Percentiles rank a stretch among this genome's conserved stretches.
Evolutionary conservation across 495 filamentous ascomycete genomes (phyloP).

Genomic region (Aspergillus sclerotioniger): DNA sequence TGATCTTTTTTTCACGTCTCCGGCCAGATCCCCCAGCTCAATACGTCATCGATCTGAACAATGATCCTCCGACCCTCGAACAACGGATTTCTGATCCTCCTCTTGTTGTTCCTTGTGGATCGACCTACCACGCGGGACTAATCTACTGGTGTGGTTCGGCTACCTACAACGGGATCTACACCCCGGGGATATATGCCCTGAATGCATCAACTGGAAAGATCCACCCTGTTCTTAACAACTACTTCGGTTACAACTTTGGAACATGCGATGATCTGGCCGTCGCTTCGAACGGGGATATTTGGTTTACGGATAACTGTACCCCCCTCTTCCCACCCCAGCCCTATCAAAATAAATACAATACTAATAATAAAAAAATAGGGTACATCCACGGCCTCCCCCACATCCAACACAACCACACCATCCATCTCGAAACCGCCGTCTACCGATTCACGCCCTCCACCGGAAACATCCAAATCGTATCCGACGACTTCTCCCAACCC

Average conservation of each 20-base stretch:
- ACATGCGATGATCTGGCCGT: not conserved
- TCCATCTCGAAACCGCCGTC: not conserved
- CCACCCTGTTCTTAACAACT: not conserved
- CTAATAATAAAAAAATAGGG: not conserved
- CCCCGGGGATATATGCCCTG: not conserved
- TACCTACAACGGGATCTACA: not conserved
- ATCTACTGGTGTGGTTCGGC: not conserved
- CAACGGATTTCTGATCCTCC: not conserved
- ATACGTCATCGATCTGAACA: not conserved
- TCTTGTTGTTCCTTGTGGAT: not conserved
- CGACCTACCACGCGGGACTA: not conserved
- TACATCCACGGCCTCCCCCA: not conserved
- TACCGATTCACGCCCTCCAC: slow-evolving; percentile 3
- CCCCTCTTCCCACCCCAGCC: too few species aligned
- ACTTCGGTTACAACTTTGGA: not conserved
- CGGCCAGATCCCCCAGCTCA: not conserved
- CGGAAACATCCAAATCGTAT: not conserved
- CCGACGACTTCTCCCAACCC: not conserved
- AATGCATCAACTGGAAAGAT: not conserved
- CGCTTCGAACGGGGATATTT: not conserved
- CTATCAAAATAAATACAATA: not conserved
- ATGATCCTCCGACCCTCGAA: not conserved
- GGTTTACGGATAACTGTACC: slow-evolving; percentile 5
- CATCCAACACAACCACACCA: not conserved
- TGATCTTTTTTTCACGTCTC: not conserved